phyloP scores from a whole-genome alignment of 176 grass and related monocot species.

The Lolium multiflorum region DNA sequence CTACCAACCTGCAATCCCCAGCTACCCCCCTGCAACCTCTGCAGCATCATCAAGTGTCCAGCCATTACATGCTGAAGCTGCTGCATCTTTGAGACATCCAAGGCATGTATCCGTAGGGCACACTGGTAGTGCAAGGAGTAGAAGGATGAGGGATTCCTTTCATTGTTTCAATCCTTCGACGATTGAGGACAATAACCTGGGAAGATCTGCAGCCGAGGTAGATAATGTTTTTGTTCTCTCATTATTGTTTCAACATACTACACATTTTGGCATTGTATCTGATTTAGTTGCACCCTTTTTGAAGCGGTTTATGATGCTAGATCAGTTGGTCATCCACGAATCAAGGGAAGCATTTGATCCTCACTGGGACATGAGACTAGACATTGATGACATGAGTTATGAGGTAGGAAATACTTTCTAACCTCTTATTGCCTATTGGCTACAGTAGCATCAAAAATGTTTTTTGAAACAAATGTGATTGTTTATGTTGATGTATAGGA shows the following conservation, averaged over 20 bases:
- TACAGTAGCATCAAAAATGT: not conserved
- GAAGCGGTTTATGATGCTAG: conserved; percentile 70
- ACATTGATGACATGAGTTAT: conserved; percentile 97
- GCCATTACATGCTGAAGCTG: conserved; percentile 51
- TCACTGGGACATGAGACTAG: conserved; percentile 87
- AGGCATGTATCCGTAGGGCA: conserved; percentile 47
- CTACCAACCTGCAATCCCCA: conserved; percentile 41
- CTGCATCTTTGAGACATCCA: conserved; percentile 52
- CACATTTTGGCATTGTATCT: conserved; percentile 24
- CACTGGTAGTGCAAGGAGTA: conserved; percentile 49
- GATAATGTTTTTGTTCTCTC: conserved; percentile 16
- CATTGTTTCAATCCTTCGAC: conserved; percentile 58
- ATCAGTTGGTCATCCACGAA: conserved; percentile 58
- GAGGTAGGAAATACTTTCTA: conserved; percentile 60
- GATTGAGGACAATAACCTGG: conserved; percentile 53
- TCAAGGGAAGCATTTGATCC: conserved; percentile 69
- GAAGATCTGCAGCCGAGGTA: conserved; percentile 66
- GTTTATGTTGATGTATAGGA: conserved; percentile 57
- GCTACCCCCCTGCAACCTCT: conserved; percentile 43
- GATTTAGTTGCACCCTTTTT: conserved; percentile 31
- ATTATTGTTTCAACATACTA: not conserved
- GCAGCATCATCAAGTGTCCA: conserved; percentile 37
- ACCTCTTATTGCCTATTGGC: not conserved
- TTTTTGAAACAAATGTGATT: conserved; percentile 17
- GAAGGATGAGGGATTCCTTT: conserved; percentile 64